Conservation (phyloP, 2,329 filamentous ascomycete genomes). For the Ophiostoma quercus region DNA sequence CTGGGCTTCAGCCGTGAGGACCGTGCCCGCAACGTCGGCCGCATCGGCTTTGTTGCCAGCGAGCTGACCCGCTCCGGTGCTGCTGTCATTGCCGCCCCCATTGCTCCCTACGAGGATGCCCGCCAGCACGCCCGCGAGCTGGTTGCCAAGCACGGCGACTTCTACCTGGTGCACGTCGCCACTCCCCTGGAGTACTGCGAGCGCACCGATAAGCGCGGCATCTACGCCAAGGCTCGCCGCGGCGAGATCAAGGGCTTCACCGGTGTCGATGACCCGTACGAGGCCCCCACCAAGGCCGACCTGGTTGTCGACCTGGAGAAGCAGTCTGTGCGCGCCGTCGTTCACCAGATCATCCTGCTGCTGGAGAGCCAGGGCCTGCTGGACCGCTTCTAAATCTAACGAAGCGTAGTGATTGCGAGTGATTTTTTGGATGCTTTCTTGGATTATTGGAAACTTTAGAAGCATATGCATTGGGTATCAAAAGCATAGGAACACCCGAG, state of each 20-base stretch:
- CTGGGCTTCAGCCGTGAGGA: conserved; percentile 92
- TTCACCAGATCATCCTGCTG: conserved; percentile 93
- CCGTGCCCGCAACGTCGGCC: conserved; percentile 88
- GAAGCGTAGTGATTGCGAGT: background rate
- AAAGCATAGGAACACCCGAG: background rate
- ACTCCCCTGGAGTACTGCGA: conserved; percentile 90
- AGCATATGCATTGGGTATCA: conserved; percentile 10
- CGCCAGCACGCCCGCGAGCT: conserved; percentile 74
- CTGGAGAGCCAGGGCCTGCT: conserved; percentile 85
- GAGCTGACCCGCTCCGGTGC: conserved; percentile 91
- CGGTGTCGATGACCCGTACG: conserved; percentile 95
- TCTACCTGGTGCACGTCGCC: conserved; percentile 92
- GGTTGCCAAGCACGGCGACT: conserved; percentile 80
- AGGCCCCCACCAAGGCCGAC: conserved; percentile 74
- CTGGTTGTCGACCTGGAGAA: conserved; percentile 79
- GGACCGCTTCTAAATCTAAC: conserved; percentile 55
- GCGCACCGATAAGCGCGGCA: conserved; percentile 88
- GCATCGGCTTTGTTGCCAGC: conserved; percentile 92
- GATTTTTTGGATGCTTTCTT: background rate
- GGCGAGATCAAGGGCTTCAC: conserved; percentile 98
- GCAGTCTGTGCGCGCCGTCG: conserved; percentile 83
- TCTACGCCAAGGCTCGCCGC: conserved; percentile 75
- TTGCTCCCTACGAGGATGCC: conserved; percentile 82
- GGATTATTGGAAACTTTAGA: background rate
- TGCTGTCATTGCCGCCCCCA: conserved; percentile 92